Base-by-base conservation (phyloP, 441 rosid genomes). In the Flueggea neowawraea region DNA sequence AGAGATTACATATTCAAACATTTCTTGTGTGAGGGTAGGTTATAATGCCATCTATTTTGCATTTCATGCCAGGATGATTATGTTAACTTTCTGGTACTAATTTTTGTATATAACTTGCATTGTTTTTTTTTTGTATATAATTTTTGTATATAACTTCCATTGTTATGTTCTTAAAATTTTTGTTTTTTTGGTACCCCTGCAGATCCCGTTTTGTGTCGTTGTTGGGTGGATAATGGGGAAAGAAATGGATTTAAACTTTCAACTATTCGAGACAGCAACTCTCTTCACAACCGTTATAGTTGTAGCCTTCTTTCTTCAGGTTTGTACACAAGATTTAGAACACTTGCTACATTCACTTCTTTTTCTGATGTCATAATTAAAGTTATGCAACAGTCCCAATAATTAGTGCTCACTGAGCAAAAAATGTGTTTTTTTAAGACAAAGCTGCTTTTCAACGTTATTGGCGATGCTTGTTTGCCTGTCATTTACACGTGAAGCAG, bases 131-230 rank as follows among this genome's bases (percentile, higher is more conserved):
- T n/a, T n/a, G n/a, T n/a, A n/a, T n/a, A n/a, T 43, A 6, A 22
- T 12, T 44, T 32, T 44, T 22, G 5, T n/a, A 12, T 53, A 2
- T 12, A 16, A 7, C 6, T 12, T 50, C 31, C 11, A 12, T 31
- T 51, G 45, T 16, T 14, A 6, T 43, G 50, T 36, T 36, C 22
- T 28, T 13, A 63, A 31, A 50, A 22, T 22, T 22, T 0, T 16
- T 9, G 60, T 11, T 57, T 54, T 50, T 5, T 33, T 63, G 56
- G 61, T 47, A 6, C 56, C 31, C 62, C 51, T 60, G 69, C 81
- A 94, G 99, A 87, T 94, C 16, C 99, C 99, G 2, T 89, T 94
- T 69, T 94, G 99, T 12, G 96, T 94, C 63, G 93, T 94, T 53
- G 70, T 94, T 67, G 97, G 91, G 57, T 94, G 96, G 99, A 87